A percentile compares a stretch with the other conserved stretches of the same genome.
phyloP scores from a whole-genome alignment of 1,284 basidiomycete species.

The Fomitopsis schrenkii region DNA sequence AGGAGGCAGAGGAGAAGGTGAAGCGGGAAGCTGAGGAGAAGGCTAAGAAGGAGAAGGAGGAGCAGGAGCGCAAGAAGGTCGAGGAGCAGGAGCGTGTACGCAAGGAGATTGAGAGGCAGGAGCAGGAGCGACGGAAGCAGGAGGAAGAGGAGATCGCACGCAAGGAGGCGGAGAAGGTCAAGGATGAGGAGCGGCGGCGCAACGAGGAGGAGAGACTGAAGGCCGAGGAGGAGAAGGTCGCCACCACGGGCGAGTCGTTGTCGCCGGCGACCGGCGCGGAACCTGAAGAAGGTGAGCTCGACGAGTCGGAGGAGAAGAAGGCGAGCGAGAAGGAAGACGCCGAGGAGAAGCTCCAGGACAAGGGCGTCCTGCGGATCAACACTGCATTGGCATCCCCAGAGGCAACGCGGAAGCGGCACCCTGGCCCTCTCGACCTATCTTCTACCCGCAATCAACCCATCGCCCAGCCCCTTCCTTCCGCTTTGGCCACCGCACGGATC shows the following conservation, averaged over 20 bases:
- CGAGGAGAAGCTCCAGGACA: conserved; percentile 34
- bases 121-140: conserved; percentile 31
- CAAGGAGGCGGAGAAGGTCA: conserved; percentile 26
- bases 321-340: conserved; percentile 28
- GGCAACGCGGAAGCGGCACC: conserved; percentile 44
- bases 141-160: conserved; percentile 24
- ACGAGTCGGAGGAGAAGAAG: conserved; percentile 29
- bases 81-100: conserved; percentile 35
- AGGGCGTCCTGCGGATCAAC: conserved; percentile 57
- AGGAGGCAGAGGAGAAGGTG: conserved; percentile 20
- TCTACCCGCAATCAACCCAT: conserved; percentile 37
- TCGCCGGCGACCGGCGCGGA: conserved; percentile 25
- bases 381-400: conserved; percentile 38
- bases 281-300: conserved; percentile 35
- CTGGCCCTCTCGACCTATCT: conserved; percentile 71
- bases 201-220: conserved; percentile 27
- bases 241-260: conserved; percentile 25
- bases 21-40: conserved; percentile 19
- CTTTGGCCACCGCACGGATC: conserved; percentile 68
- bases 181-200: conserved; percentile 32
- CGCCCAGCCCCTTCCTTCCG: conserved; percentile 53
- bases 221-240: conserved; percentile 25
- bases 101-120: conserved; percentile 36
- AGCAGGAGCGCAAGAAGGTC: conserved; percentile 30
- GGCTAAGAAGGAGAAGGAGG: conserved; percentile 24